Evolutionary conservation across 1,284 basidiomycete species (phyloP), one percentile per base, ranked within the genome.

Genomic region (Phellinidium pouzarii): DNA sequence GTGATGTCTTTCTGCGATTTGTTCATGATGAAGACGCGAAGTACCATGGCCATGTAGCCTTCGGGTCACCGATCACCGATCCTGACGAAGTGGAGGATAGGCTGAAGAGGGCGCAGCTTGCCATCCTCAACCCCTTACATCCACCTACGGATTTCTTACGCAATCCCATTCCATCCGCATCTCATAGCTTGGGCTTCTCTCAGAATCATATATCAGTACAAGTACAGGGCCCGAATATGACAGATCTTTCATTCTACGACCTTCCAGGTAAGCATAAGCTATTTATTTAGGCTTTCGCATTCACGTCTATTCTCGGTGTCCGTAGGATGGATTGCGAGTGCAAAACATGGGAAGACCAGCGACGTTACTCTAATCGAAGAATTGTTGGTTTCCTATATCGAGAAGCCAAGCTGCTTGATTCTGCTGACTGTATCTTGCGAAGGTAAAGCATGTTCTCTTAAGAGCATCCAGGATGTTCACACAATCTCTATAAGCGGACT

Each of bases 341-440:
- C 25, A 23, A 67, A 69, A 3, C 68, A 69, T 11, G 78, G 80
- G 0, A 74, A 79, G 27, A 62, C 65, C 0, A 66, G 66, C 7
- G 84, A 87, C 52, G 82, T 87, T 20, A 71, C 74, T 1, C 71
- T 88, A 0, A 79, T 90, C 14, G 72, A 79, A 53, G 65, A 68
- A 0, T 66, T 90, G 2, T 81, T 84, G 0, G 68, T 68, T 0
- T 70, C 75, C 0, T 85, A 84, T 60, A 85, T 89, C 46, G 68
- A 68, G 42, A 80, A 76, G 53, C 74, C 77, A 0, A 84, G 79
- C 55, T 84, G 82, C 26, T 75, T 90, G 0, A 82, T 90, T 23
- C 65, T 90, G 0, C 65, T 87, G 4, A 84, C 84, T 0, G 78
- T 89, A 0, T 72, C 86, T 0, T 88, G 86, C 61, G 84, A 87